These are phyloP conservation scores for Pythium folliculosum DNA, from an alignment of 352 stramenopile species.

Conservation along the genomic window DNA sequence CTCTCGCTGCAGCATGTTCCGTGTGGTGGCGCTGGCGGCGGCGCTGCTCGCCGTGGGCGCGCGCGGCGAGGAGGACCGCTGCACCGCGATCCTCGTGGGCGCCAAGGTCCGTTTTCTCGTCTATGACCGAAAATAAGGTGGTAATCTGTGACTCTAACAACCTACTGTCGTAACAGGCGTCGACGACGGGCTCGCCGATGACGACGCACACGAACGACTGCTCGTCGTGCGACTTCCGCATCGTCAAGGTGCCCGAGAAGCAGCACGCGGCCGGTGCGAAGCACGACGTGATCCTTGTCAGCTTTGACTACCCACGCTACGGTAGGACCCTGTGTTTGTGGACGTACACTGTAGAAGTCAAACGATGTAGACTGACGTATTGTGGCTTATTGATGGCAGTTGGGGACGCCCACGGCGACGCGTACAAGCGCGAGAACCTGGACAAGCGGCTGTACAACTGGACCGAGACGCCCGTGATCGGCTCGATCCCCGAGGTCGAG, in stretches of 20 bases:
- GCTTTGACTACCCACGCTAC: slow-evolving; percentile 75
- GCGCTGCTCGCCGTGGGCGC: background rate
- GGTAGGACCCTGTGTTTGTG: too few species aligned
- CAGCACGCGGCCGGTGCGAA: slow-evolving; percentile 39
- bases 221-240: slow-evolving; percentile 81
- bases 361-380: too few species aligned
- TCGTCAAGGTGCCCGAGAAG: slow-evolving; percentile 72
- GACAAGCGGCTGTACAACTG: slow-evolving; percentile 75
- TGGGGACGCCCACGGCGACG: slow-evolving; percentile 53
- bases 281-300: slow-evolving; percentile 61
- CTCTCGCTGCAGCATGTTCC: background rate
- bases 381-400: slow-evolving; percentile 34
- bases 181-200: slow-evolving; percentile 67
- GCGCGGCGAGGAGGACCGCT: slow-evolving; percentile 45
- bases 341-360: too few species aligned
- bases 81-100: slow-evolving; percentile 79
- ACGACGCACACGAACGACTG: slow-evolving; percentile 86
- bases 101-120: slow-evolving; percentile 42
- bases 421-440: slow-evolving; percentile 63
- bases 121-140: too few species aligned
- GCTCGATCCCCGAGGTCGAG: slow-evolving; percentile 62
- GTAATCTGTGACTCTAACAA: too few species aligned
- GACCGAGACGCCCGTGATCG: slow-evolving; percentile 56
- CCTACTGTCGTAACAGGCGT: slow-evolving; percentile 21
- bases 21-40: background rate